phyloP scores from a whole-genome alignment of 179 eudicot genomes.

The Beta macrorhiza region DNA sequence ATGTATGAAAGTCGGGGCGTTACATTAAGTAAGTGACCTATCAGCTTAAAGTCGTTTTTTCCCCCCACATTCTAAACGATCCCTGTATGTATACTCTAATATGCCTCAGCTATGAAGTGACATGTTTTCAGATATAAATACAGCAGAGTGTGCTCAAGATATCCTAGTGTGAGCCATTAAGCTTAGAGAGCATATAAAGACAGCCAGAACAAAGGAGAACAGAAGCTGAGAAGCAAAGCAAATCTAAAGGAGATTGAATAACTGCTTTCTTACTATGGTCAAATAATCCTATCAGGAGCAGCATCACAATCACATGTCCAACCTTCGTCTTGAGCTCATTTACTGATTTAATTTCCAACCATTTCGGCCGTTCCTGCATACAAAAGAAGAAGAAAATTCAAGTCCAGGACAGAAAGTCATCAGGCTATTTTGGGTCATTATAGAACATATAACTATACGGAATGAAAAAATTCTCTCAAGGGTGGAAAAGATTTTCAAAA shows the following conservation, averaged over 20 bases:
- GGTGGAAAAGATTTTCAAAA: no score
- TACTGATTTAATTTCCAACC: conserved; percentile 80
- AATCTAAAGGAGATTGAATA: conserved; percentile 63
- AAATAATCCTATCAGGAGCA: conserved; percentile 77
- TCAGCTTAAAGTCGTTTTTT: no score
- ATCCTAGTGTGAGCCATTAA: conserved; percentile 44
- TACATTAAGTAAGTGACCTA: no score
- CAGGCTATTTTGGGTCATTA: no score
- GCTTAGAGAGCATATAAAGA: conserved; percentile 75
- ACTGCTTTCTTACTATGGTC: conserved; percentile 82
- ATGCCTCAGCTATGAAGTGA: background rate
- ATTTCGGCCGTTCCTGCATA: conserved; percentile 79
- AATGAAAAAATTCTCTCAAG: no score
- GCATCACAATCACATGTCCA: conserved; percentile 95
- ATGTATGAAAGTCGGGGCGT: no score
- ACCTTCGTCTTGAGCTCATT: conserved; percentile 89
- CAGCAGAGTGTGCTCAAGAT: background rate
- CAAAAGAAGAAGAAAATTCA: no score
- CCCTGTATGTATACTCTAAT: background rate
- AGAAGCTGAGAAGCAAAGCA: conserved; percentile 90
- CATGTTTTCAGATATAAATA: background rate
- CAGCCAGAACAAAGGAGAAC: conserved; percentile 76
- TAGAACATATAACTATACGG: no score
- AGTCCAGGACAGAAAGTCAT: no score
- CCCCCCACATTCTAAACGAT: no score